Conservation (phyloP, 352 stramenopile species). For the Aphanomyces euteiches region DNA sequence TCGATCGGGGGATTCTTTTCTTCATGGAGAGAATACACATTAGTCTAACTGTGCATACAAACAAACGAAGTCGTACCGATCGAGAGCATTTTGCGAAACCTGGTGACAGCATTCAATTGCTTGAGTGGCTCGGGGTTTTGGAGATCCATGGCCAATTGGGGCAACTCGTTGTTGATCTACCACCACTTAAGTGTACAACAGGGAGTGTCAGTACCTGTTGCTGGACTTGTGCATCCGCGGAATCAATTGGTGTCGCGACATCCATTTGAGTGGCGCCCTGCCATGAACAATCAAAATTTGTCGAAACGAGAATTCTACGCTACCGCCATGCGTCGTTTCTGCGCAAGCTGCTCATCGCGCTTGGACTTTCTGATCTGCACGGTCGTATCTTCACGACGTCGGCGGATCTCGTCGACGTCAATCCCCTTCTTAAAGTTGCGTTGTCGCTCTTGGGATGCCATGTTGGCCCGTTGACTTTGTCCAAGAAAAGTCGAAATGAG, state of each 20-base stretch:
- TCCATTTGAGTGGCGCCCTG: background rate
- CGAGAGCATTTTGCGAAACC: constrained; percentile 98
- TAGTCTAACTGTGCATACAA: constrained; percentile 36
- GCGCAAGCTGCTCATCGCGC: constrained; percentile 77
- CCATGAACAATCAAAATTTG: too few species aligned
- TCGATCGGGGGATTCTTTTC: constrained; percentile 99
- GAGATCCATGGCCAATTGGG: constrained; percentile 91
- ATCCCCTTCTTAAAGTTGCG: constrained; percentile 79
- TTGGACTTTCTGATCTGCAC: constrained; percentile 84
- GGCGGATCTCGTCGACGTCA: constrained; percentile 68
- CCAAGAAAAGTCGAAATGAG: constrained; percentile 6
- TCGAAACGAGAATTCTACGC: background rate
- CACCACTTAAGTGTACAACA: background rate
- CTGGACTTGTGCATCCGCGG: constrained; percentile 3
- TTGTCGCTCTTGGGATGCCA: constrained; percentile 48
- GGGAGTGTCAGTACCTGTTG: constrained; percentile 25
- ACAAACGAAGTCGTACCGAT: constrained; percentile 76
- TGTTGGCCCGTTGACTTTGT: background rate
- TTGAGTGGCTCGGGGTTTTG: constrained; percentile 86
- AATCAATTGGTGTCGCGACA: constrained; percentile 11
- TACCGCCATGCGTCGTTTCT: constrained; percentile 61
- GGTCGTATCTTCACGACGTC: constrained; percentile 69
- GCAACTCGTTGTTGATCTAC: constrained; percentile 89
- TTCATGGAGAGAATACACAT: constrained; percentile 32
- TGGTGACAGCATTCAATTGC: constrained; percentile 96